Evolutionary conservation across 225 moss, liverwort and hornwort species (phyloP).

Genomic region (Straminergon stramineum): DNA sequence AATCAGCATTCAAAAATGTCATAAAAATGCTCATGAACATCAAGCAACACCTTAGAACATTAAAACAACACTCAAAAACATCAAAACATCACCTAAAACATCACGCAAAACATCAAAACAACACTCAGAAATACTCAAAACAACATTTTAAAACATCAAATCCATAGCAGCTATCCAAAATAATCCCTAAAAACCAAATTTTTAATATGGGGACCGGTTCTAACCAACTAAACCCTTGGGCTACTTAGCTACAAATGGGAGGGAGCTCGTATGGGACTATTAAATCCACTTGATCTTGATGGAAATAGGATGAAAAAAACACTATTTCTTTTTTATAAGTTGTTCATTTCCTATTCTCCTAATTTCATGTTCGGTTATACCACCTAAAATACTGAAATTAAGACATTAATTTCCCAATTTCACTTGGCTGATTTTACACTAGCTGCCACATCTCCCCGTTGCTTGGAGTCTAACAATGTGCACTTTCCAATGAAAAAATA

Average conservation of each 20-base stretch:
- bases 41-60: no score
- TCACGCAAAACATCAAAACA: no score
- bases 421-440: background rate
- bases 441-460: no score
- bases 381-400: background rate
- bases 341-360: accelerated
- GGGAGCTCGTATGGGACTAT: accelerated
- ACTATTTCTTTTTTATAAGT: background rate
- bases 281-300: background rate
- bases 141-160: no score
- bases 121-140: no score
- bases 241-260: accelerated
- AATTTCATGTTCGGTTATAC: background rate
- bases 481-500: background rate
- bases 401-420: background rate
- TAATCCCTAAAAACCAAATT: no score
- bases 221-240: accelerated
- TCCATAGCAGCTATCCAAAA: no score
- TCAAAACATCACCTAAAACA: no score
- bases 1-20: no score
- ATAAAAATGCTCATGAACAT: no score
- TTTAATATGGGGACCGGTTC: accelerated
- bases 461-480: background rate
- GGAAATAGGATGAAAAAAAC: background rate
- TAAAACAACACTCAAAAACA: no score